These are phyloP conservation scores for Diplotaxis tenuifolia DNA, from an alignment of 345 rosid genomes.

Conservation along the genomic window DNA sequence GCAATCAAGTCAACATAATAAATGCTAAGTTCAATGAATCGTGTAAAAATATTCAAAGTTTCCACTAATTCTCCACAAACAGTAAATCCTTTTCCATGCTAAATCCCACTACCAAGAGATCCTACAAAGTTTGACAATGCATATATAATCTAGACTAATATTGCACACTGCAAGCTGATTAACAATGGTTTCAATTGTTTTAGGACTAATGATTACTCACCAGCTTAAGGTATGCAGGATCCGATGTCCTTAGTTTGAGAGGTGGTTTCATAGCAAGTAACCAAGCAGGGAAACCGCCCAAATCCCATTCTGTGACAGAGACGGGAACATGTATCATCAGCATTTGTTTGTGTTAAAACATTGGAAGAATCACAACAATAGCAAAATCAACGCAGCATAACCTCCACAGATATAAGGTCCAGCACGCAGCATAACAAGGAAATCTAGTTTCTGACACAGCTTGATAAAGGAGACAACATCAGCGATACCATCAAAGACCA, in stretches of 20 bases:
- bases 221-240: slow-evolving; percentile 67
- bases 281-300: slow-evolving; percentile 97
- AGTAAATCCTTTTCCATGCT: neutral
- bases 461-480: slow-evolving; percentile 67
- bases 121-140: neutral
- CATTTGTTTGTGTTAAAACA: neutral
- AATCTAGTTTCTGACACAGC: slow-evolving; percentile 75
- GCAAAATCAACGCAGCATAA: slow-evolving; percentile 27
- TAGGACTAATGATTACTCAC: slow-evolving; percentile 43
- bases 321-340: slow-evolving; percentile 1
- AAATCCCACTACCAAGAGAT: neutral
- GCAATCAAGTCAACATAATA: neutral
- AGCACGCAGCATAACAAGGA: slow-evolving; percentile 86
- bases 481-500: slow-evolving; percentile 75
- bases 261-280: slow-evolving; percentile 67
- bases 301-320: slow-evolving; percentile 74
- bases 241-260: slow-evolving; percentile 68
- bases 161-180: neutral
- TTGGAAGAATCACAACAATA: neutral
- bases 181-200: neutral
- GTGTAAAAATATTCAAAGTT: neutral
- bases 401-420: slow-evolving; percentile 98
- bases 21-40: neutral
- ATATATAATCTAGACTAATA: neutral
- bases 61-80: neutral